phyloP scores from a whole-genome alignment of 2,329 filamentous ascomycete genomes.

The Colletotrichum melonis region DNA sequence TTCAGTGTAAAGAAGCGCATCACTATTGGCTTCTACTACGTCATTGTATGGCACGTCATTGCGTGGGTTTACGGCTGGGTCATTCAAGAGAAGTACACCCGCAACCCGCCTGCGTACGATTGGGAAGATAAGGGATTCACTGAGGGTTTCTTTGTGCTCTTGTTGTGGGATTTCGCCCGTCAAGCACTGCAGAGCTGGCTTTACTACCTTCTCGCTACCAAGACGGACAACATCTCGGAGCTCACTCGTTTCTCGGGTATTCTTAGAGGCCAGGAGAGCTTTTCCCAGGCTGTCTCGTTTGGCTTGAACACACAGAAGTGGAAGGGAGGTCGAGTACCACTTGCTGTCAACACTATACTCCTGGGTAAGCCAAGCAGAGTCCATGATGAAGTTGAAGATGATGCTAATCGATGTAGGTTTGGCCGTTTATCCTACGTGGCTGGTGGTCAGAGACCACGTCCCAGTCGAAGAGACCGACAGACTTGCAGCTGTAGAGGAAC shows the following conservation, averaged over 20 bases:
- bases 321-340: conserved; percentile 50
- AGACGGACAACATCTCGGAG: conserved; percentile 67
- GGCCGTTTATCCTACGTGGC: conserved; percentile 43
- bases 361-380: conserved; percentile 43
- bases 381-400: background rate
- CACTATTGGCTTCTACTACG: conserved; percentile 56
- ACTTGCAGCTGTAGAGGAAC: conserved; percentile 5
- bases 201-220: conserved; percentile 65
- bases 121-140: conserved; percentile 56
- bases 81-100: conserved; percentile 61
- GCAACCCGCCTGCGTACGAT: conserved; percentile 51
- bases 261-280: conserved; percentile 54
- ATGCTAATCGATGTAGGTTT: conserved; percentile 38
- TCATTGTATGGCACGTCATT: conserved; percentile 55
- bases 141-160: conserved; percentile 59
- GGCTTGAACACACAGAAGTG: conserved; percentile 52
- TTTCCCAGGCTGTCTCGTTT: conserved; percentile 52
- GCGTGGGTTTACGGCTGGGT: conserved; percentile 66
- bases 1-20: conserved; percentile 53
- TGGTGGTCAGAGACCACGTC: conserved; percentile 44
- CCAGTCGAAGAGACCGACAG: conserved; percentile 40
- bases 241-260: conserved; percentile 54
- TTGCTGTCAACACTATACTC: conserved; percentile 52
- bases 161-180: conserved; percentile 61
- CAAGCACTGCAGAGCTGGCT: conserved; percentile 67